A percentile compares a stretch with the other conserved stretches of the same genome.
These are phyloP conservation scores for Mycena leptocephala DNA, from an alignment of 768 basidiomycete genomes.

Conservation along the genomic window DNA sequence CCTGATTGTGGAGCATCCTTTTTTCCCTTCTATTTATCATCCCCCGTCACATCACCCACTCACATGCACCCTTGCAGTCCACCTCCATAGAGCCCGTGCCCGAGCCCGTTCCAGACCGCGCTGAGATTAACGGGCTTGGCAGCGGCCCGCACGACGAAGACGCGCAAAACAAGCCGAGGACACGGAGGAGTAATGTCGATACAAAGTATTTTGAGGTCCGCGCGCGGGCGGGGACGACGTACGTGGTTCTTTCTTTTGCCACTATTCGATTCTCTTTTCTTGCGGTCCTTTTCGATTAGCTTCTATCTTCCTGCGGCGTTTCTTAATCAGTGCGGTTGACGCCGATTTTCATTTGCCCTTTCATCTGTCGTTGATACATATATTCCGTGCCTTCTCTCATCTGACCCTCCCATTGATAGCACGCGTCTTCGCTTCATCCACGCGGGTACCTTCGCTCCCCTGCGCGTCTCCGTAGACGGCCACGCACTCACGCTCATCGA, in stretches of 20 bases:
- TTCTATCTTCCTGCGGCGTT: no score
- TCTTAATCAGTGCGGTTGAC: no score
- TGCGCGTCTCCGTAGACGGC: constrained; percentile 62
- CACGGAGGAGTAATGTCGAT: no score
- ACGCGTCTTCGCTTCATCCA: constrained; percentile 68
- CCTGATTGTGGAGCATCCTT: no score
- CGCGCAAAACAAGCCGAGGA: background rate
- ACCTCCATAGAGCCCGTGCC: constrained; percentile 40
- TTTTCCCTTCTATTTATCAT: no score
- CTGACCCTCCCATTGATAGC: constrained; percentile 17
- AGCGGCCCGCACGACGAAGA: background rate
- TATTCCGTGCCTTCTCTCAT: background rate
- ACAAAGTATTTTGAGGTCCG: background rate
- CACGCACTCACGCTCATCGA: constrained; percentile 66
- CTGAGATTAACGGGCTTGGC: constrained; percentile 39
- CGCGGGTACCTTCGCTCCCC: constrained; percentile 62
- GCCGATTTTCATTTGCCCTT: no score
- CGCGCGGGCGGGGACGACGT: background rate
- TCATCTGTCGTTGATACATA: no score
- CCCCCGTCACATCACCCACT: no score
- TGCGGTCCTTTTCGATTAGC: background rate
- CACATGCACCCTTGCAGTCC: background rate
- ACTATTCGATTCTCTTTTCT: background rate
- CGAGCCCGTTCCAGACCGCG: constrained; percentile 56
- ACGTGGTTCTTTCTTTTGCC: background rate